A percentile compares a stretch with the other conserved stretches of the same genome.
Conservation (phyloP, 768 basidiomycete species). For the Psilocybe cubensis region DNA sequence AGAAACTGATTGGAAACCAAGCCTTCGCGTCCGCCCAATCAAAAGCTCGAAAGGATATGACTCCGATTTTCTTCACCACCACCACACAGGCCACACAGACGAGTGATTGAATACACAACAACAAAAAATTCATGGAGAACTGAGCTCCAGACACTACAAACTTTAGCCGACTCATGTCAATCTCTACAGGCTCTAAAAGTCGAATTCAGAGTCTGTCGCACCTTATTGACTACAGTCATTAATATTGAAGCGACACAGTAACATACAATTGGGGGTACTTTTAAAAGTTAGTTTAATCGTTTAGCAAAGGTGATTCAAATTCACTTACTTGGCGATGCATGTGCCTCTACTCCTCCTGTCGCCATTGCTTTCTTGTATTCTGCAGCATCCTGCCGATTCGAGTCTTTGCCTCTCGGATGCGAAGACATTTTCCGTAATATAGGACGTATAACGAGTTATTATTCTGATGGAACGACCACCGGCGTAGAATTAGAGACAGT, state of each 20-base stretch:
- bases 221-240: constrained; percentile 99
- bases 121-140: constrained; percentile 97
- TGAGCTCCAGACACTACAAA: constrained; percentile 92
- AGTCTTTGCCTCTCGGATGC: constrained; percentile 5
- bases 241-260: constrained; percentile 93
- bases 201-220: constrained; percentile 37
- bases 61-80: constrained; percentile 69
- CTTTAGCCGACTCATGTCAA: constrained; percentile 38
- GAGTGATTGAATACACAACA: constrained; percentile 87
- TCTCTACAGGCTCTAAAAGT: neutral
- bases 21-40: constrained; percentile 81
- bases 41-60: constrained; percentile 87
- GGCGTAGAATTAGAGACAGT: neutral
- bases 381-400: constrained; percentile 31
- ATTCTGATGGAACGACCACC: neutral
- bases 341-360: constrained; percentile 33
- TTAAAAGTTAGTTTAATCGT: neutral
- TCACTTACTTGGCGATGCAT: constrained; percentile 28
- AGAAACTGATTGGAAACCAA: constrained; percentile 94
- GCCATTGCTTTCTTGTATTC: constrained; percentile 40
- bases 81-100: constrained; percentile 86
- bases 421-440: neutral
- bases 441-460: neutral
- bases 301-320: neutral
- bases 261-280: constrained; percentile 81